Evolutionary conservation across 805 yeast species (phyloP).

Genomic region (Lipomyces starkeyi): DNA sequence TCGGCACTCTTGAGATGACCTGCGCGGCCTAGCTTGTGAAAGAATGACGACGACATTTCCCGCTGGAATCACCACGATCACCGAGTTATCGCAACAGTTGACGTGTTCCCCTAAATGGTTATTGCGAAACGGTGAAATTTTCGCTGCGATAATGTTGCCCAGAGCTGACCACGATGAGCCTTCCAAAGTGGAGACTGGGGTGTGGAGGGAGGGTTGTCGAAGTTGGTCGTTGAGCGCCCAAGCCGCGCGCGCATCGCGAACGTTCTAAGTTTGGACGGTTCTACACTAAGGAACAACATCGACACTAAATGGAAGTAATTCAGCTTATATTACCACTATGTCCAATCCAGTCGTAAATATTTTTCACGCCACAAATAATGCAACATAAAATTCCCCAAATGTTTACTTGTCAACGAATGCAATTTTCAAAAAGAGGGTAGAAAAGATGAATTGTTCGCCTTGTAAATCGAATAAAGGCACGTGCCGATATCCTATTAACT

Average conservation of each 20-base stretch:
- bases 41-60: slow-evolving; percentile 23
- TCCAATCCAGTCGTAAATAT: neutral
- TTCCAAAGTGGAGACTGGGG: no score
- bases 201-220: no score
- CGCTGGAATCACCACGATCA: neutral
- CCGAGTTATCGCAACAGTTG: neutral
- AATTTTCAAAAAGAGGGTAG: slow-evolving; percentile 56
- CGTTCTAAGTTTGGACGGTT: neutral
- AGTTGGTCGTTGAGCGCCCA: no score
- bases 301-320: neutral
- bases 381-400: neutral
- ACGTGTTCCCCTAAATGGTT: neutral
- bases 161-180: neutral
- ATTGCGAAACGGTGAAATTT: neutral
- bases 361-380: neutral
- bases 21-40: slow-evolving; percentile 10
- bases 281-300: neutral
- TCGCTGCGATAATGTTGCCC: neutral
- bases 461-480: slow-evolving; percentile 73
- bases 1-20: neutral
- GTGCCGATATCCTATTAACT: slow-evolving; percentile 64
- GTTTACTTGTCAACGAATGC: slow-evolving; percentile 30
- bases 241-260: neutral
- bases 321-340: neutral
- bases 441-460: slow-evolving; percentile 78